phyloP scores from a whole-genome alignment of 139 green algal genomes.

The Coelastrella sp. region DNA sequence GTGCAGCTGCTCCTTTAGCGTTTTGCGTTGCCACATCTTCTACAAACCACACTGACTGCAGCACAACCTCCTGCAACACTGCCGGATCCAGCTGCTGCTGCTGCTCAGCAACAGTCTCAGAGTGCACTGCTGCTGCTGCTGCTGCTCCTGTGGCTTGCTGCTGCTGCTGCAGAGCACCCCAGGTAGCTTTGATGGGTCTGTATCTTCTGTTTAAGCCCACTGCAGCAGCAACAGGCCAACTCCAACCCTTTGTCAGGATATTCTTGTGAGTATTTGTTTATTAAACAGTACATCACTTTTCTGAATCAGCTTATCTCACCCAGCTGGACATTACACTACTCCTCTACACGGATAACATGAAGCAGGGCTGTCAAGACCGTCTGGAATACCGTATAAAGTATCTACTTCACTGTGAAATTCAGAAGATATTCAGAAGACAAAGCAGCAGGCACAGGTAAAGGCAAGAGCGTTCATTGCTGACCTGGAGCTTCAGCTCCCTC shows the following conservation, averaged over 20 bases:
- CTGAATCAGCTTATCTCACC: too few species aligned
- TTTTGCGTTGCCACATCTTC: constrained; percentile 58
- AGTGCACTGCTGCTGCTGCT: constrained; percentile 4
- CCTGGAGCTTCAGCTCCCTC: constrained; percentile 26
- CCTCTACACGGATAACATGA: too few species aligned
- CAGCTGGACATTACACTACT: too few species aligned
- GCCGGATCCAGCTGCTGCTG: background rate
- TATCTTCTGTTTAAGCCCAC: background rate
- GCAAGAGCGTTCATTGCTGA: background rate
- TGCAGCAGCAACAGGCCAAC: background rate
- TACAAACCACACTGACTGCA: constrained; percentile 68
- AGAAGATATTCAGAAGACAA: too few species aligned
- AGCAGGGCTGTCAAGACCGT: too few species aligned
- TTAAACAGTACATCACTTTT: too few species aligned
- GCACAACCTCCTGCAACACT: constrained; percentile 51
- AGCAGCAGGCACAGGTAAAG: too few species aligned
- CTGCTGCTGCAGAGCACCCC: constrained; percentile 31
- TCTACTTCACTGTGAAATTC: too few species aligned
- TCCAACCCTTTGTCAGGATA: background rate
- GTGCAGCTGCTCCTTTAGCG: constrained; percentile 55
- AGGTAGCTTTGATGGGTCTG: constrained; percentile 46
- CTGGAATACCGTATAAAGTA: too few species aligned
- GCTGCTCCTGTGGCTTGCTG: constrained; percentile 22
- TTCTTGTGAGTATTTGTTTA: too few species aligned
- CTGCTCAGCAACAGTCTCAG: background rate